Percentiles rank a stretch among this genome's conserved stretches.
phyloP scores from a whole-genome alignment of 441 rosid genomes.

The Gossypium davidsonii region DNA sequence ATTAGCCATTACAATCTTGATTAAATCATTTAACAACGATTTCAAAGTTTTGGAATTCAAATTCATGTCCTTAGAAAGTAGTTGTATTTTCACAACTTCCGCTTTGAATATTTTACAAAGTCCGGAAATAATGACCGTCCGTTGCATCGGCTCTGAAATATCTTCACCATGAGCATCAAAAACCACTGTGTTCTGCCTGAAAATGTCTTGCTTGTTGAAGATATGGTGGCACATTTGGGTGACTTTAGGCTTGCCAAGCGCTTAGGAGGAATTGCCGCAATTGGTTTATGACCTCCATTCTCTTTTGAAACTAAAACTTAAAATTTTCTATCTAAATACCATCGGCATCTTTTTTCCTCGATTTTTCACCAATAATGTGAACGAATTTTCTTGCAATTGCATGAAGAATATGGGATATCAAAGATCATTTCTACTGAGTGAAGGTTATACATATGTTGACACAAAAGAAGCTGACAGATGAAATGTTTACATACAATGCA shows the following conservation, averaged over 20 bases:
- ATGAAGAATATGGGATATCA: neutral
- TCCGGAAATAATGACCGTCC: neutral
- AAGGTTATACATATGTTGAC: neutral
- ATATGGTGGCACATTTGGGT: neutral
- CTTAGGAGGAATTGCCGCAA: neutral
- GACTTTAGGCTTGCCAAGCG: neutral
- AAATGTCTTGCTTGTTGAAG: neutral
- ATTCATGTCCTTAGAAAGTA: neutral
- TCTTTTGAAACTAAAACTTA: neutral
- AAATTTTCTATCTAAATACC: no score
- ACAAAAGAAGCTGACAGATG: no score
- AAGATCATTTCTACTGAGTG: neutral
- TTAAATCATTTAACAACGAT: neutral
- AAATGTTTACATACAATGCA: no score
- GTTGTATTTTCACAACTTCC: neutral
- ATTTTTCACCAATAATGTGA: neutral
- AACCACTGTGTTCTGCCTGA: neutral
- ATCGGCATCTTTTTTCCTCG: neutral
- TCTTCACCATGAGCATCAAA: neutral
- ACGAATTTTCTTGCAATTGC: neutral
- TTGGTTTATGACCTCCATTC: neutral
- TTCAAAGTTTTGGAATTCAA: neutral
- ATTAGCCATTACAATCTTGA: neutral
- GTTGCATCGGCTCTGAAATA: neutral
- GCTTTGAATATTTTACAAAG: neutral